Base-by-base conservation (phyloP, 2,329 filamentous ascomycete genomes). In the Trichoderma brevicompactum region DNA sequence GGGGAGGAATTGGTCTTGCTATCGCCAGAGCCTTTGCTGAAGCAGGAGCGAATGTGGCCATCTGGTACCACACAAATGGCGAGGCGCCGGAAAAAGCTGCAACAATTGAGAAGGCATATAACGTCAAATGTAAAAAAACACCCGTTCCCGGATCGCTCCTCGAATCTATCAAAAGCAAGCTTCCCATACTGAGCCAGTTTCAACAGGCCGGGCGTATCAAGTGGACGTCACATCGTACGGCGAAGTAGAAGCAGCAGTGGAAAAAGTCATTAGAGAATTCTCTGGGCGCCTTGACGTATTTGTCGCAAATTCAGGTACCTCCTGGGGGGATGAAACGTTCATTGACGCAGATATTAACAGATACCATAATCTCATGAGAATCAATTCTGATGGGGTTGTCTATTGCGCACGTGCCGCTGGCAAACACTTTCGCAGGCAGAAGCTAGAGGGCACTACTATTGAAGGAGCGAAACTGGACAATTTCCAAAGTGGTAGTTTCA, bases 341-440 rank as follows among this genome's bases (percentile, higher is more conserved):
- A 69, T 77, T 48, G 73, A 74, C 15, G 71, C 73, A 43, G 75
- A 76, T 61, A 72, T 73, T 2, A 69, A 74, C 63, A 71, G 75
- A 66, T 76, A 73, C 65, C 66, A 74, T 28, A 68, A 69, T 13
- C 73, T 77, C 41, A 73, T 71, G 7, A 71, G 69, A 52, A 89
- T 90, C 56, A 90, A 94, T 75, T 77, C 94, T 15, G 89, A 92
- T 75, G 89, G 90, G 54, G 89, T 89, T 43, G 92, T 90, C 78
- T 94, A 91, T 82, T 91, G 87, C 73, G 91, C 90, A 48, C 85
- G 85, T 70, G 87, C 86, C 0, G 90, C 89, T 0, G 91, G 88
- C 7, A 79, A 82, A 58, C 86, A 91, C 76, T 94, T 89, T 81
- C 89, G 89, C 79, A 79, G 83, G 67, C 87, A 92, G 73, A 85